phyloP scores from a whole-genome alignment of 148 eudicot genomes.

The Camellia granthamiana region DNA sequence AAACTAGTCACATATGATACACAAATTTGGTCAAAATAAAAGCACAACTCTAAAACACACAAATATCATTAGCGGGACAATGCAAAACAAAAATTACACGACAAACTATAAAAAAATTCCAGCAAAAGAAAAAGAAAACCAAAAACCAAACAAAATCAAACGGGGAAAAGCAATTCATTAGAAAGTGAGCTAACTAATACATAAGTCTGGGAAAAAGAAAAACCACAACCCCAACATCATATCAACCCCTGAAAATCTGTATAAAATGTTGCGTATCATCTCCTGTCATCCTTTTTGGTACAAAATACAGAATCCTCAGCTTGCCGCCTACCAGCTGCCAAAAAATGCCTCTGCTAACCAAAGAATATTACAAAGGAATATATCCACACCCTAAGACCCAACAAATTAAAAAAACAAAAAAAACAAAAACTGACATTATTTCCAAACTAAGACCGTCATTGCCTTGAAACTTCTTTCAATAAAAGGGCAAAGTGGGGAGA shows the following conservation, averaged over 20 bases:
- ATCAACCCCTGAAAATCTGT: slow-evolving; percentile 3
- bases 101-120: background rate
- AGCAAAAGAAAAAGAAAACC: background rate
- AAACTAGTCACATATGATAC: too few species aligned
- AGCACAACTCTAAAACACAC: too few species aligned
- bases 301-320: slow-evolving; percentile 17
- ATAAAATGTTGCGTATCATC: background rate
- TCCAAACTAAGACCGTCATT: slow-evolving; percentile 4
- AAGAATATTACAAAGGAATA: slow-evolving; percentile 33
- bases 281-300: background rate
- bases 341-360: slow-evolving; percentile 36
- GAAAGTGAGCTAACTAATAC: background rate
- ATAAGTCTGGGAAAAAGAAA: background rate
- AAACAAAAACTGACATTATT: background rate
- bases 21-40: too few species aligned
- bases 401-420: too few species aligned
- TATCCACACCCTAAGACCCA: slow-evolving; percentile 27
- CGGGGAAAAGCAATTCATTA: background rate
- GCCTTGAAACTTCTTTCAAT: background rate
- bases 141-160: background rate
- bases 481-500: background rate
- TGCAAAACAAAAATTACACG: background rate
- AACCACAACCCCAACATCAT: background rate
- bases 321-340: slow-evolving; percentile 44
- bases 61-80: too few species aligned